These are phyloP conservation scores for Dipsacomyces acuminosporus DNA, from an alignment of 371 early-diverging fungal genomes.

Conservation along the genomic window DNA sequence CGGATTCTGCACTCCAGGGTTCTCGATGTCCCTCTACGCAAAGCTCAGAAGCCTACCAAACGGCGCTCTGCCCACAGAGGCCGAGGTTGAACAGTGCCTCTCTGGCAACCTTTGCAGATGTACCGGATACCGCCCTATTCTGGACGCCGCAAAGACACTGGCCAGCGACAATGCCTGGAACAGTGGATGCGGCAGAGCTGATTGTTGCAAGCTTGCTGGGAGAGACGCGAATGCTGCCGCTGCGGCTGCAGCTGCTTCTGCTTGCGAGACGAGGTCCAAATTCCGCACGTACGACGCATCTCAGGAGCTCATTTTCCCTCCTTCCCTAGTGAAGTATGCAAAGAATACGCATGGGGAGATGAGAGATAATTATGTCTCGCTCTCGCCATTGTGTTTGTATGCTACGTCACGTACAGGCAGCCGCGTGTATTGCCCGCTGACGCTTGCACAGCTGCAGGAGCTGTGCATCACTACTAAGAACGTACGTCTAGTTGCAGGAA, in stretches of 20 bases:
- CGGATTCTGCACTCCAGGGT: conserved; percentile 74
- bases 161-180: conserved; percentile 14
- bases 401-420: background rate
- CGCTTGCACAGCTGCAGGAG: conserved; percentile 51
- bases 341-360: too few species aligned
- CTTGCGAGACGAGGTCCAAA: background rate
- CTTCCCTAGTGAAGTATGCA: conserved; percentile 47
- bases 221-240: background rate
- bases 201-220: background rate
- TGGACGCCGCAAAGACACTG: conserved; percentile 63
- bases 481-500: conserved; percentile 62
- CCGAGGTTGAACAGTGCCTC: conserved; percentile 61
- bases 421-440: conserved; percentile 49
- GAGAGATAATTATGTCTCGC: too few species aligned
- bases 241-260: background rate
- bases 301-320: conserved; percentile 54
- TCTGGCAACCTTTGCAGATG: conserved; percentile 77
- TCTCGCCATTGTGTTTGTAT: too few species aligned
- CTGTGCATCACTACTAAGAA: conserved; percentile 53
- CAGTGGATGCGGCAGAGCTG: background rate
- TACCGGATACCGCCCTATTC: conserved; percentile 71
- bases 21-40: conserved; percentile 67
- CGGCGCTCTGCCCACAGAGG: conserved; percentile 47
- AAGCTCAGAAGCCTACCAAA: conserved; percentile 52
- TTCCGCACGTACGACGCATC: conserved; percentile 52